Percentiles rank a stretch among this genome's conserved stretches.
phyloP scores from a whole-genome alignment of 2,329 filamentous ascomycete species.

The Alternaria novae-zelandiae region DNA sequence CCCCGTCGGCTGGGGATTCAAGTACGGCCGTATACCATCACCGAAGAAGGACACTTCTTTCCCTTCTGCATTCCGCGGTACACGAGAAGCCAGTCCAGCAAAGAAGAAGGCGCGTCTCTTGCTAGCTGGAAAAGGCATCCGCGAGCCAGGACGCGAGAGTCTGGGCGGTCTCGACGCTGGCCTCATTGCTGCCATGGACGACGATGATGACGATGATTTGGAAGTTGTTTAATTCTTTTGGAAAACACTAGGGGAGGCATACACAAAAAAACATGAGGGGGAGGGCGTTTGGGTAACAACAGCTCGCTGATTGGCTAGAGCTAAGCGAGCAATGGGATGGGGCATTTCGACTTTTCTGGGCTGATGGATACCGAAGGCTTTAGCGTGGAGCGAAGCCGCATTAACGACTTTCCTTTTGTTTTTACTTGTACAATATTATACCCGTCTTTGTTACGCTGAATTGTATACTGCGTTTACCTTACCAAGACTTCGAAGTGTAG shows the following conservation, averaged over 20 bases:
- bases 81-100: slow-evolving; percentile 45
- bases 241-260: slow-evolving; percentile 16
- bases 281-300: slow-evolving; percentile 24
- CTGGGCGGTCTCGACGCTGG: slow-evolving; percentile 45
- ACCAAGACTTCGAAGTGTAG: no score
- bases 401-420: slow-evolving; percentile 30
- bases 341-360: slow-evolving; percentile 29
- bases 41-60: slow-evolving; percentile 36
- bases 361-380: slow-evolving; percentile 16
- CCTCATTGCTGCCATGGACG: slow-evolving; percentile 47
- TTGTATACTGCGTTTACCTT: background rate
- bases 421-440: slow-evolving; percentile 18
- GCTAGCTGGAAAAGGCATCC: slow-evolving; percentile 56
- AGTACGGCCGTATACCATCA: slow-evolving; percentile 48
- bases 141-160: slow-evolving; percentile 58
- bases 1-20: slow-evolving; percentile 58
- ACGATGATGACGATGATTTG: slow-evolving; percentile 57
- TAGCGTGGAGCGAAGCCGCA: slow-evolving; percentile 7
- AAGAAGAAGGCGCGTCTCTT: slow-evolving; percentile 59
- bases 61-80: slow-evolving; percentile 32
- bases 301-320: slow-evolving; percentile 36
- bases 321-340: slow-evolving; percentile 39
- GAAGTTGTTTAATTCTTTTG: slow-evolving; percentile 54
- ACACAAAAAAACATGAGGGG: slow-evolving; percentile 1
- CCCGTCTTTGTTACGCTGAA: slow-evolving; percentile 1